Evolutionary conservation across 139 green algal genomes (phyloP).

Genomic region (Trebouxia sp.): DNA sequence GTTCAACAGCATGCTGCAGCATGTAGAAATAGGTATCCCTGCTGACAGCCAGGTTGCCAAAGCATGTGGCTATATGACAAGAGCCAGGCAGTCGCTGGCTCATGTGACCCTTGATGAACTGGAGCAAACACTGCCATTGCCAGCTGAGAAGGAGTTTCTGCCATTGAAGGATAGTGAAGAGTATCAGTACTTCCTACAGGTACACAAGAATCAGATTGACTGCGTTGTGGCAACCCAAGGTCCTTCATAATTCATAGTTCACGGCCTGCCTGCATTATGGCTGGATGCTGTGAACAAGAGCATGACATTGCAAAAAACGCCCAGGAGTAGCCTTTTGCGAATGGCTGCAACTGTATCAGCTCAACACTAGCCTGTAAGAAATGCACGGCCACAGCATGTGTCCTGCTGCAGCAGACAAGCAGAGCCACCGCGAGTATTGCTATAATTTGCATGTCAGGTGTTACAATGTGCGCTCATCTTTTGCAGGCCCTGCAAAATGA

Average conservation of each 20-base stretch:
- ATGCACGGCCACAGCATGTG: no score
- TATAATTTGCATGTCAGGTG: no score
- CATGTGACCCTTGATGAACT: slow-evolving; percentile 26
- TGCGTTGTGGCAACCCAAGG: background rate
- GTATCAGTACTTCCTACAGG: slow-evolving; percentile 21
- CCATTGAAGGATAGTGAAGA: slow-evolving; percentile 8
- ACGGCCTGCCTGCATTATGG: no score
- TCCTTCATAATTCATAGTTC: no score
- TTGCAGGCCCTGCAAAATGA: slow-evolving; percentile 1
- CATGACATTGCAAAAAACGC: no score
- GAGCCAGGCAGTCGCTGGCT: background rate
- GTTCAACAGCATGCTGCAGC: background rate
- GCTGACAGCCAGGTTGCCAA: slow-evolving; percentile 7
- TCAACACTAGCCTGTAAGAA: no score
- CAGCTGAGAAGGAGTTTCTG: background rate
- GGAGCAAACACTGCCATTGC: slow-evolving; percentile 16
- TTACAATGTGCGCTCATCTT: no score
- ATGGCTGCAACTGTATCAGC: no score
- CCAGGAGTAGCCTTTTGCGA: no score
- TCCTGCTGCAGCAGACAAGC: background rate
- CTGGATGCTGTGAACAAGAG: no score
- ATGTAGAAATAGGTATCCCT: slow-evolving; percentile 8
- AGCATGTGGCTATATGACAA: slow-evolving; percentile 23
- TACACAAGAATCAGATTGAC: background rate
- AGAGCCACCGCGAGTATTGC: no score